A percentile compares a stretch with the other conserved stretches of the same genome.
Evolutionary conservation across 495 filamentous ascomycete genomes (phyloP).

Genomic region (Annulohypoxylon nitens): DNA sequence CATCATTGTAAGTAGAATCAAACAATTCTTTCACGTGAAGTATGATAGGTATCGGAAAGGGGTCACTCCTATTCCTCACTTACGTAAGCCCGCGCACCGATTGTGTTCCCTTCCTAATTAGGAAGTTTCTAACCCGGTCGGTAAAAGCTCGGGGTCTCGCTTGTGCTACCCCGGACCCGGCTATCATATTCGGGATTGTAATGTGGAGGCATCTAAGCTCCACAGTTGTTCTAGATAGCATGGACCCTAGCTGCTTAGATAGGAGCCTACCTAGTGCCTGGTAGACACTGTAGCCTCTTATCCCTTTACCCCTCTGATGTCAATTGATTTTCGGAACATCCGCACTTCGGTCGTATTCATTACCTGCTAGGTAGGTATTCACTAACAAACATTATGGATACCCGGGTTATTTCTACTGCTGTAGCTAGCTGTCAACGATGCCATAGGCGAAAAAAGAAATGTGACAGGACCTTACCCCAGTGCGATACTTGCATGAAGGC

Average conservation of each 20-base stretch:
- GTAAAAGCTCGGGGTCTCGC: neutral
- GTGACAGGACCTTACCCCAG: constrained; percentile 53
- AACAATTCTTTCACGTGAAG: no score
- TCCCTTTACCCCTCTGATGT: neutral
- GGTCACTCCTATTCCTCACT: neutral
- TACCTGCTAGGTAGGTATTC: neutral
- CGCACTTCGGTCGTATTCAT: neutral
- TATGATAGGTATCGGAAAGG: neutral
- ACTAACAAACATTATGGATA: constrained; percentile 23
- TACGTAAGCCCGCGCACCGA: neutral
- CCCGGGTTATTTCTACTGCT: constrained; percentile 21
- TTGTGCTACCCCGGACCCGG: neutral
- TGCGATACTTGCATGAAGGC: constrained; percentile 54
- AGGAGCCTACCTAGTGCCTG: neutral
- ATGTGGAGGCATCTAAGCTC: neutral
- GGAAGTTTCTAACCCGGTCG: constrained; percentile 6
- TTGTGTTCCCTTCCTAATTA: neutral
- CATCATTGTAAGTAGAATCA: neutral
- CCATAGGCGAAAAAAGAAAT: constrained; percentile 57
- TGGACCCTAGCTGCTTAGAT: neutral
- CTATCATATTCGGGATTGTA: neutral
- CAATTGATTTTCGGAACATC: constrained; percentile 2
- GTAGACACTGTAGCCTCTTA: neutral
- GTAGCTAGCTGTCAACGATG: constrained; percentile 54
- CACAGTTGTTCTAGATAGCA: neutral